phyloP scores from a whole-genome alignment of 352 stramenopile genomes.

The Phytophthora crassamura region DNA sequence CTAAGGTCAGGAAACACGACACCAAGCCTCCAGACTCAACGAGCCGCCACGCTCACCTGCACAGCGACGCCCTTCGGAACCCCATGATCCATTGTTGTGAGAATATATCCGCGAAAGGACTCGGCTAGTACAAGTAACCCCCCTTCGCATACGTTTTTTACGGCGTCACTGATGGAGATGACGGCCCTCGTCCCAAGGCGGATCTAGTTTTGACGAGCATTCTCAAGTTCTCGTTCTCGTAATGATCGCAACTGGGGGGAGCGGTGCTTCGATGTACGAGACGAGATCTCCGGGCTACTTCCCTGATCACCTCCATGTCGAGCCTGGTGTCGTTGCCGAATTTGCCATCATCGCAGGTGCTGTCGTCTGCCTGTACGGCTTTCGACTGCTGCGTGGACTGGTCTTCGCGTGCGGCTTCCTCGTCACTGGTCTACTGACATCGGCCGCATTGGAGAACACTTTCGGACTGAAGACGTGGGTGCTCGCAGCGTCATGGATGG shows the following conservation, averaged over 20 bases:
- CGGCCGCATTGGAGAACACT: conserved; percentile 45
- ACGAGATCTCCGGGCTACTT: conserved; percentile 23
- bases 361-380: conserved; percentile 58
- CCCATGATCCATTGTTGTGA: not conserved
- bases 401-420: conserved; percentile 68
- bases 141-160: conserved; percentile 4
- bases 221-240: not conserved
- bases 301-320: conserved; percentile 45
- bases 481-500: conserved; percentile 56
- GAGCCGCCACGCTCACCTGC: conserved; percentile 14
- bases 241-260: not conserved
- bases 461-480: conserved; percentile 58
- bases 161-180: no score
- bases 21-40: not conserved
- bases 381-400: conserved; percentile 51
- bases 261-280: conserved; percentile 4
- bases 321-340: conserved; percentile 48
- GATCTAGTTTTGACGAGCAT: not conserved
- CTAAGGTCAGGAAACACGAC: no score
- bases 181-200: conserved; percentile 7
- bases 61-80: conserved; percentile 23
- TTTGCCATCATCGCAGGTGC: conserved; percentile 57
- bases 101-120: conserved; percentile 20
- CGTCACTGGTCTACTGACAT: conserved; percentile 49
- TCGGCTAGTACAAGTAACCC: not conserved